Conservation (phyloP, 306 rosid species). For the Acacia melanoxylon region DNA sequence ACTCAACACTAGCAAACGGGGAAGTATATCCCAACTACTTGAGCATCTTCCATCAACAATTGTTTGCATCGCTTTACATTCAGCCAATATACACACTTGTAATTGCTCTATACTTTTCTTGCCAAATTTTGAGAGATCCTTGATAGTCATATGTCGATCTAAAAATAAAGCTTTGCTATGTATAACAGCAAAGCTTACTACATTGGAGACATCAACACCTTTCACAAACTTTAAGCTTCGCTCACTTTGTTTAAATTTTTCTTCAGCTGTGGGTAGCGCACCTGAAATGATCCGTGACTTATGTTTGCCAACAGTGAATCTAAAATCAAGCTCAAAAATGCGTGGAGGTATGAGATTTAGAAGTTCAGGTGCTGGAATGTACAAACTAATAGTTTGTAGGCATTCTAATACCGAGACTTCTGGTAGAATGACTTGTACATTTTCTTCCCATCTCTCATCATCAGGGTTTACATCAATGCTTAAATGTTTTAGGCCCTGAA, state of each 20-base stretch:
- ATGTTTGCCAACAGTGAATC: conserved; percentile 16
- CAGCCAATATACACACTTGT: neutral
- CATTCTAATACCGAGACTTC: neutral
- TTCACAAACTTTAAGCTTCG: conserved; percentile 11
- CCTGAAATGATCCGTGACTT: conserved; percentile 23
- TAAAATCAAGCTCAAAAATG: neutral
- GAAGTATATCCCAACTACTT: neutral
- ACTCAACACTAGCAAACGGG: neutral
- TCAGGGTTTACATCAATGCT: conserved; percentile 25
- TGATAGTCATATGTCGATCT: neutral
- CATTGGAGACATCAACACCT: neutral
- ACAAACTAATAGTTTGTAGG: neutral
- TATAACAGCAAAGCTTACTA: neutral
- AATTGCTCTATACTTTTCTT: neutral
- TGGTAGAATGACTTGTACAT: neutral
- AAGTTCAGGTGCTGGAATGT: neutral
- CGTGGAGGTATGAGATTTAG: neutral
- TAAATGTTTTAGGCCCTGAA: neutral
- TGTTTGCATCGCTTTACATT: conserved; percentile 4
- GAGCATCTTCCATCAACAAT: neutral
- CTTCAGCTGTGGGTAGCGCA: neutral
- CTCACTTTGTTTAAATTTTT: neutral
- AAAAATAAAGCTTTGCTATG: neutral
- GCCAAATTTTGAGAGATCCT: neutral
- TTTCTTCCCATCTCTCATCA: neutral